Evolutionary conservation across 1,284 basidiomycete species (phyloP).

Genomic region (Earliella scabrosa): DNA sequence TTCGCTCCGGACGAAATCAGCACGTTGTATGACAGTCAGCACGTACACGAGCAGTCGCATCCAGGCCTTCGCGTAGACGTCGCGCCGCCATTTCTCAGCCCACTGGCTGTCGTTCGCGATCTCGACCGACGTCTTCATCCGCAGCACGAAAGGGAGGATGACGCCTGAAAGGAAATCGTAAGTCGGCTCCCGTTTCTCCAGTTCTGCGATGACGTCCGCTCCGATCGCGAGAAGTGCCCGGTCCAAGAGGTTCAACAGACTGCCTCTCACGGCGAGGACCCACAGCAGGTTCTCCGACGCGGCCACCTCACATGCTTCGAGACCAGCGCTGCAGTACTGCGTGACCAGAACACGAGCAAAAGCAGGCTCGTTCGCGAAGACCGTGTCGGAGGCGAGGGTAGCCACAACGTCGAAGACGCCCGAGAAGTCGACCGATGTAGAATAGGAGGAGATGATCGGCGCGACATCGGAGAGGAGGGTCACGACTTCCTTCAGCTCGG

Average conservation of each 20-base stretch:
- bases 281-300: conserved; percentile 57
- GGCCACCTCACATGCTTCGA: conserved; percentile 60
- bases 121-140: conserved; percentile 55
- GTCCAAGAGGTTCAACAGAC: conserved; percentile 58
- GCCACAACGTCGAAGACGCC: conserved; percentile 61
- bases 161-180: conserved; percentile 63
- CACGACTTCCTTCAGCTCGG: conserved; percentile 53
- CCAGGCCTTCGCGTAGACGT: conserved; percentile 59
- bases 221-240: conserved; percentile 56
- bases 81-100: conserved; percentile 49
- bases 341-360: conserved; percentile 61
- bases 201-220: conserved; percentile 57
- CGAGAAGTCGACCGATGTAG: conserved; percentile 62
- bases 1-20: conserved; percentile 19
- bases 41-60: conserved; percentile 65
- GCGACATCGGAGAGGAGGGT: conserved; percentile 60
- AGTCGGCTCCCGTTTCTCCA: conserved; percentile 60
- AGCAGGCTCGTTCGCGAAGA: conserved; percentile 53
- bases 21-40: conserved; percentile 51
- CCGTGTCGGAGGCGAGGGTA: conserved; percentile 48
- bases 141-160: conserved; percentile 64
- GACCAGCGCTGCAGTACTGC: conserved; percentile 61
- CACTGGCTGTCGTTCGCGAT: conserved; percentile 46
- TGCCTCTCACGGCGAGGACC: conserved; percentile 50
- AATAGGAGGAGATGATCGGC: conserved; percentile 59